Conservation (phyloP, 192 early-diverging fungal species). For the Podochytrium sp. region DNA sequence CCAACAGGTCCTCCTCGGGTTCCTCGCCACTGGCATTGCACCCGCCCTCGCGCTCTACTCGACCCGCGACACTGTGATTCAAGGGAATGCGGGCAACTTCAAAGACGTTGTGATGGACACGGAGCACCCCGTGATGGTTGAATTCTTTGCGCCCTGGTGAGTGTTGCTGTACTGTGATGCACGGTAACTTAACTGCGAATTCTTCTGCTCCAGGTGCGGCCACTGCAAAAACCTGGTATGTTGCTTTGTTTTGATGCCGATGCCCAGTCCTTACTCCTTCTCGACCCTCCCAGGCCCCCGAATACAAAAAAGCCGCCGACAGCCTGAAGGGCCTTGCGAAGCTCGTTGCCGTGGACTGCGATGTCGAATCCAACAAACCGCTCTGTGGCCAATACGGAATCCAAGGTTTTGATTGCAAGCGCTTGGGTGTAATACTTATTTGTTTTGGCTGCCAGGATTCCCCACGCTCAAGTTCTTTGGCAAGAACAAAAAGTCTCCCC, state of each 20-base stretch:
- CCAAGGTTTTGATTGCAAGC: slow-evolving; percentile 59
- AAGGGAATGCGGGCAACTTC: slow-evolving; percentile 57
- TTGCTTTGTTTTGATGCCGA: not conserved
- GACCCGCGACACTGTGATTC: slow-evolving; percentile 39
- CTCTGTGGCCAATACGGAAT: slow-evolving; percentile 81
- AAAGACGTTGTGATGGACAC: slow-evolving; percentile 68
- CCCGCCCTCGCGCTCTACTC: slow-evolving; percentile 39
- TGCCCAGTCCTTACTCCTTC: not conserved
- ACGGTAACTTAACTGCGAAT: not conserved
- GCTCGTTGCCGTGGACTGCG: slow-evolving; percentile 91
- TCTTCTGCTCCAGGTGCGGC: slow-evolving; percentile 65
- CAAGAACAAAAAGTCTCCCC: slow-evolving; percentile 50
- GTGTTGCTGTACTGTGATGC: not conserved
- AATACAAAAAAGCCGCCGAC: slow-evolving; percentile 86
- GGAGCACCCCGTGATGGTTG: slow-evolving; percentile 81
- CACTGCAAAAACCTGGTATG: slow-evolving; percentile 79
- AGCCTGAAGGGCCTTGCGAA: slow-evolving; percentile 84
- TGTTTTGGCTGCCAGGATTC: slow-evolving; percentile 60
- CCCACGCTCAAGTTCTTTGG: slow-evolving; percentile 87
- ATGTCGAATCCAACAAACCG: slow-evolving; percentile 74
- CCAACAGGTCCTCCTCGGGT: not conserved
- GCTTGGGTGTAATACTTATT: not conserved
- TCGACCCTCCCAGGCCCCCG: slow-evolving; percentile 60
- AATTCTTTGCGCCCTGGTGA: slow-evolving; percentile 93
- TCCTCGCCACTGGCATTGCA: not conserved